Base-by-base conservation (phyloP, 2,329 filamentous ascomycete genomes). In the Monosporascus sp. region DNA sequence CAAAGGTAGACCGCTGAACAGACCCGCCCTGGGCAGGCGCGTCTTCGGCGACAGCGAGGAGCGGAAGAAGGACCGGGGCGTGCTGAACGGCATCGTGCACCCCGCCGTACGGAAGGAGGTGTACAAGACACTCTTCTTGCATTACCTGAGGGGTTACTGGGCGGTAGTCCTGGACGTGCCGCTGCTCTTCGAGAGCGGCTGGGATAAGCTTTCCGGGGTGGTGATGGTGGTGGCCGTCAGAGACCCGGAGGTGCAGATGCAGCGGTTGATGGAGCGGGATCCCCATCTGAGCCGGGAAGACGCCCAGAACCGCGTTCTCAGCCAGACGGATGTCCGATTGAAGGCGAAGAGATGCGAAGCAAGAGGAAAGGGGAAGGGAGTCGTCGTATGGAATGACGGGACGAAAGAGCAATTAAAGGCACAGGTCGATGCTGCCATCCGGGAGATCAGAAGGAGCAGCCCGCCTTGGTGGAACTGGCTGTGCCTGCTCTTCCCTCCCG, bases 141-240 rank as follows among this genome's bases (percentile, higher is more conserved):
- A 82, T 61, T 97, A 96, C 65, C 52, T 94, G 15, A 72, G 72
- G 1, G 93, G 94, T 0, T 69, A 84, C 66, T 94, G 93, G 90
- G 92, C 91, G 0, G 90, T 96, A 4, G 87, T 99, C 37, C 78
- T 97, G 17, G 94, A 99, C 67, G 86, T 99, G 8, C 94, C 94
- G 49, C 75, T 99, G 51, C 78, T 99, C 43, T 97, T 97, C 63
- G 94, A 99, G 76, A 87, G 84, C 61, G 84, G 85, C 2, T 85
- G 96, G 71, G 94, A 99, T 70, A 76, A 84, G 41, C 82, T 96
- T 60, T 97, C 92, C 66, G 91, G 91, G 4, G 85, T 84, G 0
- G 88, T 96, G 17, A 72, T 96, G 55, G 91, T 99, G 0, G 93
- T 97, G 2, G 91, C 87, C 0, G 91, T 97, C 20, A 77, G 74